phyloP scores from a whole-genome alignment of 306 rosid genomes.

The Cucurbita ficifolia region DNA sequence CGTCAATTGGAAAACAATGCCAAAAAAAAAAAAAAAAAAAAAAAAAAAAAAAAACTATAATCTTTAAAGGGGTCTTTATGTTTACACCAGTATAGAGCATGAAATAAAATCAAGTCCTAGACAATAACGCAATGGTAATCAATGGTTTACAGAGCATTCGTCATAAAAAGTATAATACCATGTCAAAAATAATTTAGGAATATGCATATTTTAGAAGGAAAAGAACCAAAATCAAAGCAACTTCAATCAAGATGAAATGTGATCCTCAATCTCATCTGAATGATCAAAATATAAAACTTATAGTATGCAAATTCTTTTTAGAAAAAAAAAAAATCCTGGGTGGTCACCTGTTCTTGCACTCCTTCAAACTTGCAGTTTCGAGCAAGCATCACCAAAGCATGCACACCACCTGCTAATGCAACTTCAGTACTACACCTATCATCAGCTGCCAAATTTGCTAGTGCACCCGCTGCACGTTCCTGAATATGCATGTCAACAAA shows the following conservation, averaged over 20 bases:
- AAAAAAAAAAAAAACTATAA: no score
- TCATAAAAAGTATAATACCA: neutral
- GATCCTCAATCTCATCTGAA: neutral
- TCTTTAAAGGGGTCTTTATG: no score
- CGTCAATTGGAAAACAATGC: no score
- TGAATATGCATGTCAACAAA: conserved; percentile 18
- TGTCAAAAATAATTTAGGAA: neutral
- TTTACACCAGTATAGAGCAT: no score
- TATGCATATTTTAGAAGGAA: neutral
- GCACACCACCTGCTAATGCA: conserved; percentile 94
- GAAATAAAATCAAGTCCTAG: no score
- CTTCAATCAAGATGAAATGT: neutral
- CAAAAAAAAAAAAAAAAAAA: no score
- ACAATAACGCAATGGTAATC: neutral
- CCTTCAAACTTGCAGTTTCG: conserved; percentile 94
- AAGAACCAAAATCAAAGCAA: neutral
- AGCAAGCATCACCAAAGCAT: conserved; percentile 98
- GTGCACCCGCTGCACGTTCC: conserved; percentile 99
- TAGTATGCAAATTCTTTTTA: neutral
- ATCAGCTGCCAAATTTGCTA: conserved; percentile 99
- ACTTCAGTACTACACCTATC: conserved; percentile 98
- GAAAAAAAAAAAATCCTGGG: neutral
- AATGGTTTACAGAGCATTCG: neutral
- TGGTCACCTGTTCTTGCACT: conserved; percentile 93
- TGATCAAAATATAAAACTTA: neutral